Percentiles rank a stretch among this genome's conserved stretches.
These are phyloP conservation scores for Alternaria sp. DNA, from an alignment of 2,329 filamentous ascomycete species.

Conservation along the genomic window DNA sequence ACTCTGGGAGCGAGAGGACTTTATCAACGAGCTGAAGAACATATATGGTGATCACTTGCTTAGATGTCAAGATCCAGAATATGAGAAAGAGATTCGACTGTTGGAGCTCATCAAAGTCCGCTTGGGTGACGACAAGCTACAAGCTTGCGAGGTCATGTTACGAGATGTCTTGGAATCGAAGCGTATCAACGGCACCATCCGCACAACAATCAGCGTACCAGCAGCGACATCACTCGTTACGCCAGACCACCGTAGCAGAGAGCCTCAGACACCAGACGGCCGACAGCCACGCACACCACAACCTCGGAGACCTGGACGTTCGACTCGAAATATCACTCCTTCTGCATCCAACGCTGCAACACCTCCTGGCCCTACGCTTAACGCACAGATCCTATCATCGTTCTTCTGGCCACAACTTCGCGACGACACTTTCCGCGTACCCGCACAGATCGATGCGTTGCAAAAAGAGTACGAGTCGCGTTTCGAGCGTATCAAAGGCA, in stretches of 20 bases:
- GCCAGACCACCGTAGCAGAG: constrained; percentile 22
- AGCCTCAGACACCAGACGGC: constrained; percentile 28
- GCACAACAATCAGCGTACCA: constrained; percentile 22
- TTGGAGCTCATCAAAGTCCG: constrained; percentile 86
- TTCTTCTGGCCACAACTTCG: constrained; percentile 91
- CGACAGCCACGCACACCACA: constrained; percentile 31
- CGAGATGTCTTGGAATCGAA: constrained; percentile 87
- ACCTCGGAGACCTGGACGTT: constrained; percentile 26
- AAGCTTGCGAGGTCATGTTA: constrained; percentile 97
- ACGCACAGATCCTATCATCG: constrained; percentile 86
- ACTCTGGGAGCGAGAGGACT: constrained; percentile 88
- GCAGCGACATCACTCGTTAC: constrained; percentile 17
- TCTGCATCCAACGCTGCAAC: constrained; percentile 18
- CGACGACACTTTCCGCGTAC: constrained; percentile 71
- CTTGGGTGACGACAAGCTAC: constrained; percentile 83
- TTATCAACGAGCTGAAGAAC: constrained; percentile 91
- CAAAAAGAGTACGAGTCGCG: constrained; percentile 75
- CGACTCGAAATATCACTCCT: constrained; percentile 14
- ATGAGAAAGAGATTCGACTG: constrained; percentile 80
- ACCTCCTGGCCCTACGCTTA: constrained; percentile 57
- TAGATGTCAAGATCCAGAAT: constrained; percentile 66
- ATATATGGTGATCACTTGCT: constrained; percentile 85
- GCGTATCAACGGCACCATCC: constrained; percentile 67
- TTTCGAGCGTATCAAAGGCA: constrained; percentile 81
- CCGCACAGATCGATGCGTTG: constrained; percentile 62